These are phyloP conservation scores for Xylaria hypoxylon DNA, from an alignment of 2,329 filamentous ascomycete species.

Conservation along the genomic window DNA sequence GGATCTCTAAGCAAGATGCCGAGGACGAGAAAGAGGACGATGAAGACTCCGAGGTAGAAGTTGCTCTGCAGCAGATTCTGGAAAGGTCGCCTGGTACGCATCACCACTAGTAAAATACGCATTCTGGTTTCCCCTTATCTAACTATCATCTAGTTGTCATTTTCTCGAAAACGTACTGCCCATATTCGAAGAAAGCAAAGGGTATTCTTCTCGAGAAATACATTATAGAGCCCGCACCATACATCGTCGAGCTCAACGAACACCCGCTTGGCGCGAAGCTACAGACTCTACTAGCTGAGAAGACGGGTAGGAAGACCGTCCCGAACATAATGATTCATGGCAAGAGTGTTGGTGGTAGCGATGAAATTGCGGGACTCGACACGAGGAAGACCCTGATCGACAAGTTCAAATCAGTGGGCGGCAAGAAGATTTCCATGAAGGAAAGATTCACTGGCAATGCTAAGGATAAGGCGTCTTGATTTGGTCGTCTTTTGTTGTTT, in stretches of 20 bases:
- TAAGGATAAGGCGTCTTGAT: conserved; percentile 31
- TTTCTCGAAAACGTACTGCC: conserved; percentile 96
- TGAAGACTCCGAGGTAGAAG: conserved; percentile 73
- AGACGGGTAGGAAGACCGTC: conserved; percentile 85
- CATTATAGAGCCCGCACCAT: conserved; percentile 81
- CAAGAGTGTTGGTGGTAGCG: conserved; percentile 88
- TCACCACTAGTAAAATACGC: not conserved
- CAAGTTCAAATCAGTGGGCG: conserved; percentile 79
- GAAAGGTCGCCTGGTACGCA: conserved; percentile 83
- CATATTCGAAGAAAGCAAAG: conserved; percentile 87
- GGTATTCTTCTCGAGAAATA: conserved; percentile 85
- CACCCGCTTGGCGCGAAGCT: conserved; percentile 79
- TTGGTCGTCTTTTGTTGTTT: conserved; percentile 9
- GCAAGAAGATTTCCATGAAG: conserved; percentile 58
- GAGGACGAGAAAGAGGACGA: conserved; percentile 54
- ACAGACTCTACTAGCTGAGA: conserved; percentile 76
- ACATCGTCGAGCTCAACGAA: conserved; percentile 89
- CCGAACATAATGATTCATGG: conserved; percentile 93
- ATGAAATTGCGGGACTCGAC: conserved; percentile 83
- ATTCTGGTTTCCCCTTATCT: not conserved
- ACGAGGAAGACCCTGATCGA: conserved; percentile 72
- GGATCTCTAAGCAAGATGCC: conserved; percentile 59
- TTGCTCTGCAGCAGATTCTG: conserved; percentile 80
- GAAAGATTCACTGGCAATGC: conserved; percentile 36
- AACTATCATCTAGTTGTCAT: conserved; percentile 76